Conservation (phyloP, 164 flowering plant species). For the Aristolochia californica region DNA sequence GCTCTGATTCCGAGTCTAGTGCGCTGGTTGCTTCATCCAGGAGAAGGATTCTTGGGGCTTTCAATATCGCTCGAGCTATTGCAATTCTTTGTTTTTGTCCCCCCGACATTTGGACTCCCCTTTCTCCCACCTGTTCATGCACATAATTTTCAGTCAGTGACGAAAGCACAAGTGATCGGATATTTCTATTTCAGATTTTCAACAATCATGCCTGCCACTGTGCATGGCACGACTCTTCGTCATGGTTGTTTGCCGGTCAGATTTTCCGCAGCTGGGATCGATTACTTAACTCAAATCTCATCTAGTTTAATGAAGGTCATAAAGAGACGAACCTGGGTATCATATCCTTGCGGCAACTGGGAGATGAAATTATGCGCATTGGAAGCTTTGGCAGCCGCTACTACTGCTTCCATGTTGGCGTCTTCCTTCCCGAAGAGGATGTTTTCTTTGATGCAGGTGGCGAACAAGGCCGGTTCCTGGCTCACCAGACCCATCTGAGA, state of each 20-base stretch:
- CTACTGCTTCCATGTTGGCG: constrained; percentile 50
- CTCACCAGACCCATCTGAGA: constrained; percentile 92
- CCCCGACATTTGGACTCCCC: constrained; percentile 44
- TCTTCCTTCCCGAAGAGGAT: constrained; percentile 83
- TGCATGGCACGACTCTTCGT: no score
- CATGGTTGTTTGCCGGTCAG: no score
- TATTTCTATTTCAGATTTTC: no score
- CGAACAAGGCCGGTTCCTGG: constrained; percentile 86
- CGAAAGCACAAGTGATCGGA: no score
- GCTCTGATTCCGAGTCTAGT: constrained; percentile 38
- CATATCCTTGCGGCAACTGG: constrained; percentile 66
- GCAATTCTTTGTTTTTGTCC: constrained; percentile 55
- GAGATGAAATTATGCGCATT: constrained; percentile 81
- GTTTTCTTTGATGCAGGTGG: constrained; percentile 69
- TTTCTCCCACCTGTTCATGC: constrained; percentile 31
- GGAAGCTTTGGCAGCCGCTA: constrained; percentile 70
- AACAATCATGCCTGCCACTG: no score
- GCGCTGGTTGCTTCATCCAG: constrained; percentile 60
- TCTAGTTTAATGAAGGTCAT: background rate
- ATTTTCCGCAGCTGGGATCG: no score
- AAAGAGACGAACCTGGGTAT: constrained; percentile 49
- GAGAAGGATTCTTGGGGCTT: constrained; percentile 40
- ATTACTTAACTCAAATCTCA: no score
- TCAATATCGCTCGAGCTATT: constrained; percentile 41
- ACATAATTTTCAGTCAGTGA: background rate